phyloP scores from a whole-genome alignment of 2,329 filamentous ascomycete species.

The Zymoseptoria crescenta region DNA sequence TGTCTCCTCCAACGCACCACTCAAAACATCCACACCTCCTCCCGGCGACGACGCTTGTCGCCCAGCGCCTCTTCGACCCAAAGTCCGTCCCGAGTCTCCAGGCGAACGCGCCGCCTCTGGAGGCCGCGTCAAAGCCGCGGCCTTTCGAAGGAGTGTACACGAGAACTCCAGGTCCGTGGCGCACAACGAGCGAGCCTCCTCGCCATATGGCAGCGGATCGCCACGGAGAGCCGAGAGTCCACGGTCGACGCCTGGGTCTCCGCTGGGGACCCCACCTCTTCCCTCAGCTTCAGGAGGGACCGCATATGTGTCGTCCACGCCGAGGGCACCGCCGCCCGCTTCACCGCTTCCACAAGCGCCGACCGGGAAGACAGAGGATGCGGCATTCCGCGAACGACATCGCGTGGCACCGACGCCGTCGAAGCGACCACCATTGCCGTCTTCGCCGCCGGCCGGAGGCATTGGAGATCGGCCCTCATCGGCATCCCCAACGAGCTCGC shows the following conservation, averaged over 20 bases:
- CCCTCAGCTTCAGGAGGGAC: background rate
- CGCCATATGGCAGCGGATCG: background rate
- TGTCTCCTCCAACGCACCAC: background rate
- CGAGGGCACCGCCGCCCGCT: background rate
- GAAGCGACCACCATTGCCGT: background rate
- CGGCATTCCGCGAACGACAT: background rate
- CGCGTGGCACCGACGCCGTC: background rate
- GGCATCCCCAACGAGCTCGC: background rate
- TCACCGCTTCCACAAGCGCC: background rate
- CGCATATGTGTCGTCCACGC: background rate
- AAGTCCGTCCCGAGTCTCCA: background rate
- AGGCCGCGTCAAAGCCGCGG: background rate
- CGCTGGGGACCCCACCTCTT: background rate
- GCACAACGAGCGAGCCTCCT: background rate
- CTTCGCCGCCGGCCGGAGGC: background rate
- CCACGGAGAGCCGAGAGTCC: background rate
- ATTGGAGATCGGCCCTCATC: background rate
- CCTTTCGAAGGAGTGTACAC: background rate
- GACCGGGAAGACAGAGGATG: background rate
- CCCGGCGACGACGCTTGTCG: background rate
- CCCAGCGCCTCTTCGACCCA: background rate
- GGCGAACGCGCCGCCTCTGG: background rate
- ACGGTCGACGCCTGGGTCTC: background rate
- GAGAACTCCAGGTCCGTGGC: conserved; percentile 4
- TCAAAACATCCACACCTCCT: background rate